Conservation (phyloP, 306 rosid genomes). For the Prunus salicina region DNA sequence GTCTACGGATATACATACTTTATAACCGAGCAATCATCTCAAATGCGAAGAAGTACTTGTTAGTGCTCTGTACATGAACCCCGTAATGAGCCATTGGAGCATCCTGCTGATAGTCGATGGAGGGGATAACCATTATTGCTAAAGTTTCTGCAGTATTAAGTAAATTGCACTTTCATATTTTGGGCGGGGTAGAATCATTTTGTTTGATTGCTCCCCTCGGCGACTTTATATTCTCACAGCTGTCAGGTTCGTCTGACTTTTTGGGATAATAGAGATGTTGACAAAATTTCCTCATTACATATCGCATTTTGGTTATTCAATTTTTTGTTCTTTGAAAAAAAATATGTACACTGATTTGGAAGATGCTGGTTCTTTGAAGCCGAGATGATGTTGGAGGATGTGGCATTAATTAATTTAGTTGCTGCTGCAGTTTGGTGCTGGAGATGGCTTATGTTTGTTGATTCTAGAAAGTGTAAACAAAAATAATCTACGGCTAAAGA, state of each 20-base stretch:
- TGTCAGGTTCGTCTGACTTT: slow-evolving; percentile 15
- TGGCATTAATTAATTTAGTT: neutral
- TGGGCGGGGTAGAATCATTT: slow-evolving; percentile 4
- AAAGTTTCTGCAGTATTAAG: slow-evolving; percentile 2
- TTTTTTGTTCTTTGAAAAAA: slow-evolving; percentile 14
- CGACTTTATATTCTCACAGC: slow-evolving; percentile 7
- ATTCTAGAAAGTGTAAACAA: slow-evolving; percentile 17
- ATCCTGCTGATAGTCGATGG: slow-evolving; percentile 19
- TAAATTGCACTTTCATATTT: slow-evolving; percentile 1
- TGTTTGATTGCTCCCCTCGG: slow-evolving; percentile 7
- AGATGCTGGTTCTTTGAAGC: too few species aligned
- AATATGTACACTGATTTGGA: too few species aligned
- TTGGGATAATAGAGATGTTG: slow-evolving; percentile 18
- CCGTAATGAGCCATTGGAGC: slow-evolving; percentile 18
- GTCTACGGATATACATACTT: slow-evolving; percentile 15
- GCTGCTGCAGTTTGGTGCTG: slow-evolving; percentile 8
- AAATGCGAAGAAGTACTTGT: neutral
- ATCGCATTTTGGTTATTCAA: slow-evolving; percentile 8
- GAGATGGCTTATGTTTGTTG: slow-evolving; percentile 11
- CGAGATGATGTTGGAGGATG: neutral
- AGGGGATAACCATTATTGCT: slow-evolving; percentile 3
- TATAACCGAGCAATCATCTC: slow-evolving; percentile 5
- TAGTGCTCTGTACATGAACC: slow-evolving; percentile 16
- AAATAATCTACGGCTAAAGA: neutral
- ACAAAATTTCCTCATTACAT: slow-evolving; percentile 3